phyloP scores from a whole-genome alignment of 441 rosid genomes.

The Arabidopsis lyrata region DNA sequence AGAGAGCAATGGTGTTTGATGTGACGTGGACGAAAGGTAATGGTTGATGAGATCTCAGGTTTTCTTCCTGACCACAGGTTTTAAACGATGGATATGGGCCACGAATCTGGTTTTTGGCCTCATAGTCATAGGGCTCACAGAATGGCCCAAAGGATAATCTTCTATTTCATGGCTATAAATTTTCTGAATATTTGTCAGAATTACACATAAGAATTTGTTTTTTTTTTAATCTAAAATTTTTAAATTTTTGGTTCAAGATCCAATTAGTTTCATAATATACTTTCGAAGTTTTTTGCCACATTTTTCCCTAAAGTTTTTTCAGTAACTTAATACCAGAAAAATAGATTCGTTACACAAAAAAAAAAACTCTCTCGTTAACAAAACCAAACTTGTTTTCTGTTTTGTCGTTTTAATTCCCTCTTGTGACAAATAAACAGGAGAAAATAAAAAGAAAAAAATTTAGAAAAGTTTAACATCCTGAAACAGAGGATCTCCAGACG shows the following conservation, averaged over 20 bases:
- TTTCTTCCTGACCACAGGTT: slow-evolving; percentile 30
- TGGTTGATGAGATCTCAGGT: slow-evolving; percentile 8
- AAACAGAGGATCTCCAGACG: slow-evolving; percentile 65
- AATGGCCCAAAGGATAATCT: slow-evolving; percentile 3
- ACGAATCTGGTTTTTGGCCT: neutral
- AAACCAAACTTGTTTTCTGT: slow-evolving; percentile 39
- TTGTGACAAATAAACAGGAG: no score
- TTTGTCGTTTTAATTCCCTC: slow-evolving; percentile 34
- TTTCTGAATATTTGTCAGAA: neutral
- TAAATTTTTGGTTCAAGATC: neutral
- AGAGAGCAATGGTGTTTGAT: neutral
- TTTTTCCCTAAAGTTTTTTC: neutral
- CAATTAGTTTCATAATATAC: no score
- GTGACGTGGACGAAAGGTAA: neutral
- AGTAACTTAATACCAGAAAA: neutral
- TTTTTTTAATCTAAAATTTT: neutral
- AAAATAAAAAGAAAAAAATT: slow-evolving; percentile 11
- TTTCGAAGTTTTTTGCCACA: no score
- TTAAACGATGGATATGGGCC: slow-evolving; percentile 34
- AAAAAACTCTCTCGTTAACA: neutral
- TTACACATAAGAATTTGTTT: neutral
- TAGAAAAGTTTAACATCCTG: slow-evolving; percentile 49
- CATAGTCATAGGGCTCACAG: slow-evolving; percentile 4
- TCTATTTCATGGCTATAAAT: neutral
- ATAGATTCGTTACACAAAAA: no score